phyloP scores from a whole-genome alignment of 257 asterid genomes.

The Lantana camara region DNA sequence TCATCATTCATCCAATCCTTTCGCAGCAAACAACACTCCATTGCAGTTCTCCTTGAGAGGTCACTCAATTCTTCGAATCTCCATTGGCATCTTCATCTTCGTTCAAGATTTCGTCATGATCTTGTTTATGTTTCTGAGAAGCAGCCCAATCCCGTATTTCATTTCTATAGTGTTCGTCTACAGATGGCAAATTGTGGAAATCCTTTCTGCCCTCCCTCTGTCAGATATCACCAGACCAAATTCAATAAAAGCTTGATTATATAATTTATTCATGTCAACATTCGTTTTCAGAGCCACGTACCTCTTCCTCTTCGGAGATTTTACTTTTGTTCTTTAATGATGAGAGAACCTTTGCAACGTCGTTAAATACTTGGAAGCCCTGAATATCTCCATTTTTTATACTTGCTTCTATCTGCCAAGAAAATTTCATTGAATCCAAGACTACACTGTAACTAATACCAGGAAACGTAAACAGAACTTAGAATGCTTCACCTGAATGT shows the following conservation, averaged over 20 bases:
- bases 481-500: conserved; percentile 68
- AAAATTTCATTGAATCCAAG: conserved; percentile 28
- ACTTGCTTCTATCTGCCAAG: conserved; percentile 80
- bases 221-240: conserved; percentile 28
- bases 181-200: conserved; percentile 40
- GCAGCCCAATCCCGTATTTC: conserved; percentile 40
- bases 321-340: conserved; percentile 37
- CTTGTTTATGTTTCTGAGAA: conserved; percentile 29
- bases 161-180: conserved; percentile 30
- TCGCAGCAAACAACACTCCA: background rate
- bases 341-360: conserved; percentile 44
- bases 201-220: conserved; percentile 38
- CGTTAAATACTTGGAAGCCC: conserved; percentile 56
- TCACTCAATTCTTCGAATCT: conserved; percentile 12
- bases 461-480: conserved; percentile 12
- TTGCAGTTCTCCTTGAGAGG: background rate
- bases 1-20: background rate
- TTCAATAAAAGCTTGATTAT: conserved; percentile 9
- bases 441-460: conserved; percentile 8
- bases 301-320: conserved; percentile 47
- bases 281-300: conserved; percentile 30
- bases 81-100: conserved; percentile 39
- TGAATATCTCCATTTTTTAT: conserved; percentile 69
- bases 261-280: background rate
- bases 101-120: conserved; percentile 22